A percentile compares a stretch with the other conserved stretches of the same genome.
phyloP scores from a whole-genome alignment of 2,329 filamentous ascomycete species.

The Alternaria sp. region DNA sequence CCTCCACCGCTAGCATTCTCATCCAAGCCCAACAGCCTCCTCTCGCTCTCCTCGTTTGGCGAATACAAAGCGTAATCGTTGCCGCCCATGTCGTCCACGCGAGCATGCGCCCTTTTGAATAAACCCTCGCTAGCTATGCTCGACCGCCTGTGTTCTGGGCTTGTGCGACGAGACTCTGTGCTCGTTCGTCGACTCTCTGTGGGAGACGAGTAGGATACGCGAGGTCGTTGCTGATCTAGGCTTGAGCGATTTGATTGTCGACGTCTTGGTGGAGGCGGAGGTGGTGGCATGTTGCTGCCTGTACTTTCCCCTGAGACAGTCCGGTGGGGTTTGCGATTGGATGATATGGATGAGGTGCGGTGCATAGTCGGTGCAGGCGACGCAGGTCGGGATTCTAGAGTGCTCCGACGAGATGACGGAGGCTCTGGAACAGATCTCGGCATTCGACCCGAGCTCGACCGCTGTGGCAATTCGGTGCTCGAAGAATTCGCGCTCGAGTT shows the following conservation, averaged over 20 bases:
- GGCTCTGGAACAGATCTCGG: slow-evolving; percentile 33
- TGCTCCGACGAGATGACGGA: slow-evolving; percentile 36
- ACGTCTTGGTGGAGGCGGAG: slow-evolving; percentile 46
- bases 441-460: slow-evolving; percentile 32
- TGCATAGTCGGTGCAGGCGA: slow-evolving; percentile 30
- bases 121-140: slow-evolving; percentile 49
- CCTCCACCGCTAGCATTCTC: background rate
- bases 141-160: slow-evolving; percentile 44
- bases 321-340: slow-evolving; percentile 36
- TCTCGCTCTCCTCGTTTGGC: slow-evolving; percentile 40
- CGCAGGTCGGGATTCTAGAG: slow-evolving; percentile 36
- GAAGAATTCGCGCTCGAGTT: slow-evolving; percentile 43
- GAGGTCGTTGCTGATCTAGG: slow-evolving; percentile 43
- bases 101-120: slow-evolving; percentile 37
- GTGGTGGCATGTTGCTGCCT: slow-evolving; percentile 35
- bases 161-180: slow-evolving; percentile 37
- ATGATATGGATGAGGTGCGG: slow-evolving; percentile 42
- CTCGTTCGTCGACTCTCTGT: slow-evolving; percentile 42
- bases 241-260: slow-evolving; percentile 46
- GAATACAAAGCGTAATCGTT: slow-evolving; percentile 41
- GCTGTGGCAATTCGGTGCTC: slow-evolving; percentile 39
- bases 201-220: slow-evolving; percentile 25
- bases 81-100: slow-evolving; percentile 23
- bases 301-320: slow-evolving; percentile 41
- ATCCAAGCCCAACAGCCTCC: slow-evolving; percentile 21